Evolutionary conservation across 257 asterid species (phyloP).

Genomic region (Penstemon davidsonii): DNA sequence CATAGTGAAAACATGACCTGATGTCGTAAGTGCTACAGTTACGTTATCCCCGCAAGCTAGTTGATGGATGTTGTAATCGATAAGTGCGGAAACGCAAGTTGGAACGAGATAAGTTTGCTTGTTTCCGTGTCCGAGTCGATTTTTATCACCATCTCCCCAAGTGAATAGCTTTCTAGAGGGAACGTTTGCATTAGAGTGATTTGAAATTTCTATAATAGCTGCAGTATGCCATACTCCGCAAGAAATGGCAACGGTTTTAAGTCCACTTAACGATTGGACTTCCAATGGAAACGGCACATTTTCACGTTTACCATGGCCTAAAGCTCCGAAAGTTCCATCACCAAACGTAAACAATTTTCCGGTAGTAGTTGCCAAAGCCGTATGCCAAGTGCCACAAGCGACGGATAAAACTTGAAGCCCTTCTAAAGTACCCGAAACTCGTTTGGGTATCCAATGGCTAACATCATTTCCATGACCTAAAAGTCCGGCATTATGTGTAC

Average conservation of each 20-base stretch:
- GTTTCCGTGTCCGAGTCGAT: slow-evolving; percentile 80
- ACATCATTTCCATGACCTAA: slow-evolving; percentile 87
- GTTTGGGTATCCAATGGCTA: slow-evolving; percentile 92
- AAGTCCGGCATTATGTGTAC: slow-evolving; percentile 76
- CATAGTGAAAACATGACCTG: slow-evolving; percentile 84
- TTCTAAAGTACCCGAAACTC: slow-evolving; percentile 72
- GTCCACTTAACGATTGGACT: slow-evolving; percentile 63
- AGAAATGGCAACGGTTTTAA: slow-evolving; percentile 65
- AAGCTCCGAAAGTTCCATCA: slow-evolving; percentile 82
- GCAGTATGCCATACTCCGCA: slow-evolving; percentile 98
- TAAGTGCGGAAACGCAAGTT: slow-evolving; percentile 70
- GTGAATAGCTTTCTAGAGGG: slow-evolving; percentile 78
- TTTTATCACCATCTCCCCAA: slow-evolving; percentile 94
- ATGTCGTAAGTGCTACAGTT: slow-evolving; percentile 71
- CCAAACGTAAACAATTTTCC: slow-evolving; percentile 91
- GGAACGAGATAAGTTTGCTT: slow-evolving; percentile 74
- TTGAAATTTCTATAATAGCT: slow-evolving; percentile 75
- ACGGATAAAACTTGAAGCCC: slow-evolving; percentile 81
- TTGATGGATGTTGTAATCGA: slow-evolving; percentile 82
- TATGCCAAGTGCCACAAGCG: slow-evolving; percentile 94
- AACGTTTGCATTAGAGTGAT: slow-evolving; percentile 45
- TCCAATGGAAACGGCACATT: slow-evolving; percentile 62
- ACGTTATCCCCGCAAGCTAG: slow-evolving; percentile 73
- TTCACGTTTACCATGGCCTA: slow-evolving; percentile 85
- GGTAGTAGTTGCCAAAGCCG: slow-evolving; percentile 66